Evolutionary conservation across 495 filamentous ascomycete species (phyloP).

Genomic region (Cercophora newfieldiana): DNA sequence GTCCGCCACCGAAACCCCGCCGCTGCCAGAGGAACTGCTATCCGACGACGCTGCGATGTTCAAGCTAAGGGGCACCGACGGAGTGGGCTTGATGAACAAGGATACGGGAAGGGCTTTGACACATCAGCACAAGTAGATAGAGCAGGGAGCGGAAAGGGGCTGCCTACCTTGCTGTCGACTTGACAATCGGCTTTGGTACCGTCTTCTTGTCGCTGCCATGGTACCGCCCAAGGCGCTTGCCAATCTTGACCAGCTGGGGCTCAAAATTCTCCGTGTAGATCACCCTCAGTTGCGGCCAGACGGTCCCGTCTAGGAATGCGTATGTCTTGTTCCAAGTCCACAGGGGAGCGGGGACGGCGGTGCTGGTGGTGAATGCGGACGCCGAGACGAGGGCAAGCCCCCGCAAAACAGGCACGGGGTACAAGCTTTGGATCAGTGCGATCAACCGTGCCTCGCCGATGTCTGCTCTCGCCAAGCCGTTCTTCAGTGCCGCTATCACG

Average conservation of each 20-base stretch:
- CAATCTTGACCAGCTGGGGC: slow-evolving; percentile 89
- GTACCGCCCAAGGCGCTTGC: slow-evolving; percentile 87
- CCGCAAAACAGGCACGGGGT: too few relatives aligned
- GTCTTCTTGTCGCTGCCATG: slow-evolving; percentile 36
- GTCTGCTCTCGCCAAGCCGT: too few relatives aligned
- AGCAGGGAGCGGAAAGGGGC: neutral
- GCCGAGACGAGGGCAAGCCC: too few relatives aligned
- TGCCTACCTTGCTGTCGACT: slow-evolving; percentile 27
- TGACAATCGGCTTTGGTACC: slow-evolving; percentile 25
- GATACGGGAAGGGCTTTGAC: slow-evolving; percentile 20
- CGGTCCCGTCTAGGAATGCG: slow-evolving; percentile 66
- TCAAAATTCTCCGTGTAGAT: slow-evolving; percentile 90
- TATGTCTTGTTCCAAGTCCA: slow-evolving; percentile 67
- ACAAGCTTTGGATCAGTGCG: too few relatives aligned
- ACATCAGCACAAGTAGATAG: neutral
- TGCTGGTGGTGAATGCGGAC: slow-evolving; percentile 66
- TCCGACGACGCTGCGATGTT: too few relatives aligned
- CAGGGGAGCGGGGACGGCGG: slow-evolving; percentile 68
- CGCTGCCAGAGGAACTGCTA: too few relatives aligned
- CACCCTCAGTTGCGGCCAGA: slow-evolving; percentile 77
- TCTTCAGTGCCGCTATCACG: too few relatives aligned
- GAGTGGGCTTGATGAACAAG: slow-evolving; percentile 41
- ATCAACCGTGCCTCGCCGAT: too few relatives aligned
- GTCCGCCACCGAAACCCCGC: too few relatives aligned
- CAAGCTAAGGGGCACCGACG: slow-evolving; percentile 27